Conservation (phyloP, 768 basidiomycete species). For the Suillus spraguei region DNA sequence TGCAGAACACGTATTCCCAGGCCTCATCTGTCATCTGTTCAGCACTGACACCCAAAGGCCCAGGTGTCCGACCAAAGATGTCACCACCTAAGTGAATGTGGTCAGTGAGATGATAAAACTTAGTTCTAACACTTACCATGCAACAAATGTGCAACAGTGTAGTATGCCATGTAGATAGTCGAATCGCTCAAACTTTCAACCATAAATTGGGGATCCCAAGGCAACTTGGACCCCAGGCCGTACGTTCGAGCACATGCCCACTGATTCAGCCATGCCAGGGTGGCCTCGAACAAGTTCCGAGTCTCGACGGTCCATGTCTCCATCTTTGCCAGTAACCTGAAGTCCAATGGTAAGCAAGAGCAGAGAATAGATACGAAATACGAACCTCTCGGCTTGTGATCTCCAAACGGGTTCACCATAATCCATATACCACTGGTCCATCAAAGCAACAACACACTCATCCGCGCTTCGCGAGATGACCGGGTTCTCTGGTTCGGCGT, state of each 20-base stretch:
- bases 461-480: conserved; percentile 92
- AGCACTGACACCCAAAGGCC: conserved; percentile 81
- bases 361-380: conserved; percentile 18
- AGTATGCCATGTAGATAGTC: conserved; percentile 98
- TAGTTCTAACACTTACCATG: conserved; percentile 61
- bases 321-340: conserved; percentile 81
- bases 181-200: conserved; percentile 98
- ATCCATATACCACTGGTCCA: conserved; percentile 99
- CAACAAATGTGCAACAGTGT: conserved; percentile 89
- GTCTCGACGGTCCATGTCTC: conserved; percentile 92
- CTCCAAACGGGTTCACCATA: conserved; percentile 95
- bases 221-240: conserved; percentile 92
- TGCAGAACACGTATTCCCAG: conserved; percentile 92
- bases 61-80: conserved; percentile 77
- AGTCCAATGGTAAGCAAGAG: conserved; percentile 3
- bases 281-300: conserved; percentile 87
- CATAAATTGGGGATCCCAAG: conserved; percentile 96
- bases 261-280: conserved; percentile 93
- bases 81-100: conserved; percentile 50
- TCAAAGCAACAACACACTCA: conserved; percentile 96
- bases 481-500: conserved; percentile 93
- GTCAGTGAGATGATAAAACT: neutral
- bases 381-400: conserved; percentile 78
- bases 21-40: conserved; percentile 97
- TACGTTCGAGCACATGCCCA: conserved; percentile 99